Percentiles rank a stretch among this genome's conserved stretches.
Conservation (phyloP, 208 protist genomes). For the Trypanosoma brucei region DNA sequence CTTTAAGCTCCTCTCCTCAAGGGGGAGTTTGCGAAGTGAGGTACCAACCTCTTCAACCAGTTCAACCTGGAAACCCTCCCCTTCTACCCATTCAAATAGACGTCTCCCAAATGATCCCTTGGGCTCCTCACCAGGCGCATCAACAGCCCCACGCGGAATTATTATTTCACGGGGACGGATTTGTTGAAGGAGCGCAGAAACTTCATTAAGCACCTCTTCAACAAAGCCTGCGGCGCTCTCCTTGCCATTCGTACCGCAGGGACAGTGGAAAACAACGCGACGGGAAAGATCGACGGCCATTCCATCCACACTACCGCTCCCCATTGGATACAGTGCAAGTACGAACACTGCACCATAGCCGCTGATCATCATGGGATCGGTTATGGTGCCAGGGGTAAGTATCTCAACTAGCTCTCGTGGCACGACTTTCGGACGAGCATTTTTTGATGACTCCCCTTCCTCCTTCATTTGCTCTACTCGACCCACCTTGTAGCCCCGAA, state of each 20-base stretch:
- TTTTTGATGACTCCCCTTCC: conserved; percentile 20
- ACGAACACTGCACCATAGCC: conserved; percentile 69
- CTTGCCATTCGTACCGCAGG: conserved; percentile 20
- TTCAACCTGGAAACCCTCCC: conserved; percentile 61
- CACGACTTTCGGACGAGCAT: conserved; percentile 50
- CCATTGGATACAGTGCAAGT: conserved; percentile 41
- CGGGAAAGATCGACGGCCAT: conserved; percentile 82
- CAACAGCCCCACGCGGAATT: conserved; percentile 25
- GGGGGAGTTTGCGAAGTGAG: neutral
- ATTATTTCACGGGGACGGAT: conserved; percentile 77
- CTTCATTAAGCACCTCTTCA: conserved; percentile 17
- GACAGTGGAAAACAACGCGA: conserved; percentile 61
- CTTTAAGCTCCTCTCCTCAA: conserved; percentile 2
- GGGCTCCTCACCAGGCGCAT: neutral
- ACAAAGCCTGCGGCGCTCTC: neutral
- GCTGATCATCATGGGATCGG: conserved; percentile 76
- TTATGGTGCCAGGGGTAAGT: conserved; percentile 90
- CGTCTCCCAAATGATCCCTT: conserved; percentile 16
- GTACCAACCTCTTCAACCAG: conserved; percentile 5
- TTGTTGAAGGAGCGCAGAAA: conserved; percentile 63
- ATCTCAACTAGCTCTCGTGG: conserved; percentile 85
- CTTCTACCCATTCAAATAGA: conserved; percentile 38
- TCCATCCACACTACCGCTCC: conserved; percentile 37
- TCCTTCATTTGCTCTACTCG: conserved; percentile 92
- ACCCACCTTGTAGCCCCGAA: conserved; percentile 89